Percentiles rank a stretch among this genome's conserved stretches.
Evolutionary conservation across 768 basidiomycete species (phyloP).

Genomic region (Collybia nuda): DNA sequence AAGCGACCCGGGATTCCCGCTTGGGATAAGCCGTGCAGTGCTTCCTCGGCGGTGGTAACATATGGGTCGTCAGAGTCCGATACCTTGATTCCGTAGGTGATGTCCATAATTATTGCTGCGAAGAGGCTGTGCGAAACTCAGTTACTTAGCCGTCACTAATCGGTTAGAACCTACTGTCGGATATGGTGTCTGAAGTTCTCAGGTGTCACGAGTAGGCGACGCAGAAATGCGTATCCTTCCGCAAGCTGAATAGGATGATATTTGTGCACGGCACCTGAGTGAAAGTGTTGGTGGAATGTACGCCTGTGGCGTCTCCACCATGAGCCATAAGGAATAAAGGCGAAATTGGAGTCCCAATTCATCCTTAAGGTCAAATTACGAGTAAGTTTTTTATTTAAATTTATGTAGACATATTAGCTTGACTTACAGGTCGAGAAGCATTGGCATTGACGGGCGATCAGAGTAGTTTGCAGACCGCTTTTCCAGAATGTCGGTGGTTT

Average conservation of each 20-base stretch:
- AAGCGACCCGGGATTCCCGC: slow-evolving; percentile 14
- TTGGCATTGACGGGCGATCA: slow-evolving; percentile 32
- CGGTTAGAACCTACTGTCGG: slow-evolving; percentile 6
- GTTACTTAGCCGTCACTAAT: neutral
- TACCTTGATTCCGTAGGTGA: slow-evolving; percentile 17
- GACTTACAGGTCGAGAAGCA: slow-evolving; percentile 24
- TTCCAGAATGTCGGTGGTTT: slow-evolving; percentile 22
- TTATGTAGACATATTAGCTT: slow-evolving; percentile 10
- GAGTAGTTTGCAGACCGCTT: slow-evolving; percentile 29
- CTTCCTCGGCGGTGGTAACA: slow-evolving; percentile 13
- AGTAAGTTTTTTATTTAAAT: no score
- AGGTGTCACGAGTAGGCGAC: slow-evolving; percentile 3
- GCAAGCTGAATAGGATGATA: no score
- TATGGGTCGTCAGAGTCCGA: slow-evolving; percentile 13
- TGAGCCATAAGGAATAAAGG: no score
- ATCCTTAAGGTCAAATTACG: no score
- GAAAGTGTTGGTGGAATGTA: no score
- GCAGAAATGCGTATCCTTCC: slow-evolving; percentile 13
- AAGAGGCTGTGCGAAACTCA: slow-evolving; percentile 1
- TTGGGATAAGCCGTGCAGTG: slow-evolving; percentile 12
- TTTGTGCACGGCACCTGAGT: no score
- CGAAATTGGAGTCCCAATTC: no score
- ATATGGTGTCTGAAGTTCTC: slow-evolving; percentile 11
- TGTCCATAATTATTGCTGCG: slow-evolving; percentile 16
- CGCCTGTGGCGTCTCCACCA: no score